Conservation (phyloP, 495 filamentous ascomycete species). For the Letharia columbiana region DNA sequence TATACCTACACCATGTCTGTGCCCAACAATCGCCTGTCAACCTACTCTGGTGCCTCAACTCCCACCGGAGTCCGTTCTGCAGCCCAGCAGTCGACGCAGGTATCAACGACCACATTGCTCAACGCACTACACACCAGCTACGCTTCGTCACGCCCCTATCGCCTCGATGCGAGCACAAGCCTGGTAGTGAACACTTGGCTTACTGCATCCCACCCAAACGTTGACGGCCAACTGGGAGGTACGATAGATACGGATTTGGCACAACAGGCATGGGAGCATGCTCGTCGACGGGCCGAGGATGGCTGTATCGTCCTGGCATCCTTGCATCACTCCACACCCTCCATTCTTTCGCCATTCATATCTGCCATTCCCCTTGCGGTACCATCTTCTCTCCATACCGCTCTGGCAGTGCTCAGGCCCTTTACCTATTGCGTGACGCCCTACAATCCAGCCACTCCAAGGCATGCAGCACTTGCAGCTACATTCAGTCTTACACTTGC, state of each 20-base stretch:
- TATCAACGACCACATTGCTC: slow-evolving; percentile 86
- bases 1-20: slow-evolving; percentile 36
- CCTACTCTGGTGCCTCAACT: slow-evolving; percentile 71
- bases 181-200: slow-evolving; percentile 94
- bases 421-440: slow-evolving; percentile 84
- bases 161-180: slow-evolving; percentile 83
- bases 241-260: slow-evolving; percentile 74
- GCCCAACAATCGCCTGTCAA: slow-evolving; percentile 74
- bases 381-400: slow-evolving; percentile 62
- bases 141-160: slow-evolving; percentile 68
- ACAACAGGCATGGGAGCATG: slow-evolving; percentile 91
- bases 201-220: slow-evolving; percentile 57
- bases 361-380: slow-evolving; percentile 68
- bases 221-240: slow-evolving; percentile 60
- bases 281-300: slow-evolving; percentile 87
- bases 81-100: slow-evolving; percentile 62
- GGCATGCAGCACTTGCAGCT: slow-evolving; percentile 72
- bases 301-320: slow-evolving; percentile 85
- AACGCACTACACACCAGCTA: slow-evolving; percentile 88
- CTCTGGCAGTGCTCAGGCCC: slow-evolving; percentile 69
- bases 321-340: slow-evolving; percentile 80
- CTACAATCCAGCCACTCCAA: slow-evolving; percentile 74
- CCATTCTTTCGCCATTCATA: slow-evolving; percentile 72
- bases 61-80: slow-evolving; percentile 46
- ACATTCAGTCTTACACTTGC: slow-evolving; percentile 72